A percentile compares a stretch with the other conserved stretches of the same genome.
These are phyloP conservation scores for Fremontodendron californicum DNA, from an alignment of 345 rosid genomes.

Conservation along the genomic window DNA sequence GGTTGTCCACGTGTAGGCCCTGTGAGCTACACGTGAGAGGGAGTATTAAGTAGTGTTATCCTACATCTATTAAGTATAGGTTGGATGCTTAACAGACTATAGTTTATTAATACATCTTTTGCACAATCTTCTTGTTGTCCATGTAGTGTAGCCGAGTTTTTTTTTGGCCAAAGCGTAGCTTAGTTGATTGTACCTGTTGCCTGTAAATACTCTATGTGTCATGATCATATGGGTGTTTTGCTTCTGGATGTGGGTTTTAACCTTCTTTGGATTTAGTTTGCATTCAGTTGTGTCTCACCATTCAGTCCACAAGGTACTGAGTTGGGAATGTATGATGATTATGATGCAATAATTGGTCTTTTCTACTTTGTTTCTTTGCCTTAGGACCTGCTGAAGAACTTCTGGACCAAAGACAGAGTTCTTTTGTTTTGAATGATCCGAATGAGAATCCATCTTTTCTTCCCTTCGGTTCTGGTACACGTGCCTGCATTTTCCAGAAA, in stretches of 20 bases:
- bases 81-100: no score
- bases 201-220: not conserved
- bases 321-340: not conserved
- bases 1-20: no score
- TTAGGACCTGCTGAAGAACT: slow-evolving; percentile 26
- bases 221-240: not conserved
- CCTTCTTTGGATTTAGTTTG: not conserved
- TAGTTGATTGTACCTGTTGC: not conserved
- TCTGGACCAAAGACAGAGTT: slow-evolving; percentile 2
- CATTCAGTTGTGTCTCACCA: not conserved
- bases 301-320: not conserved
- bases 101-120: not conserved
- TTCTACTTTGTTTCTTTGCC: slow-evolving; percentile 1
- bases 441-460: slow-evolving; percentile 46
- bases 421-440: slow-evolving; percentile 41
- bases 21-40: no score
- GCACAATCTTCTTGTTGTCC: not conserved
- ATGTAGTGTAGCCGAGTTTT: no score
- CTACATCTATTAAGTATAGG: no score
- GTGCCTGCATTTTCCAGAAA: slow-evolving; percentile 55
- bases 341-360: not conserved
- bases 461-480: slow-evolving; percentile 56
- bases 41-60: no score
- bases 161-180: no score
- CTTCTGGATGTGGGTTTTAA: not conserved